phyloP scores from a whole-genome alignment of 2,329 filamentous ascomycete species.

The Pestalotiopsis sp. region DNA sequence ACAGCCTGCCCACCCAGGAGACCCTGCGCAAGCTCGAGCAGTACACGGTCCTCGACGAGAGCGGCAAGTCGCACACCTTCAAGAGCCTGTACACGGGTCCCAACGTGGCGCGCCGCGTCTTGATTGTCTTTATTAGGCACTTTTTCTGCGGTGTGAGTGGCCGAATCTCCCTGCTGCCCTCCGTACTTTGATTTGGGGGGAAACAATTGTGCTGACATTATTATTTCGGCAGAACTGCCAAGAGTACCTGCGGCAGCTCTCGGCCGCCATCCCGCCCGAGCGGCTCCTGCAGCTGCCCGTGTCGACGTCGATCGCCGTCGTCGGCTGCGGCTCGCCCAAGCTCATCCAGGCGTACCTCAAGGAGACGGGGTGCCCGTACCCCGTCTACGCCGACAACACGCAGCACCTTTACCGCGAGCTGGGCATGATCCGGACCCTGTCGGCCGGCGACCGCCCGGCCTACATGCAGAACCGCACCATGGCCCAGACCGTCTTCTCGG shows the following conservation, averaged over 20 bases:
- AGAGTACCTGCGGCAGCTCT: constrained; percentile 69
- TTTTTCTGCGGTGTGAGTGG: constrained; percentile 77
- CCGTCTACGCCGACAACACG: constrained; percentile 77
- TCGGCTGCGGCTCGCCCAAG: constrained; percentile 72
- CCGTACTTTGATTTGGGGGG: background rate
- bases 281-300: constrained; percentile 52
- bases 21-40: constrained; percentile 54
- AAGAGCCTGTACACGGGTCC: constrained; percentile 62
- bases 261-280: constrained; percentile 57
- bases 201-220: background rate
- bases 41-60: constrained; percentile 61
- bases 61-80: constrained; percentile 64
- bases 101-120: constrained; percentile 57
- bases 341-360: constrained; percentile 69
- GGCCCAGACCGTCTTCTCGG: constrained; percentile 49
- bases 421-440: constrained; percentile 68
- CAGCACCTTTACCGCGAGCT: constrained; percentile 67
- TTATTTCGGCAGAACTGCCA: constrained; percentile 63
- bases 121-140: constrained; percentile 76
- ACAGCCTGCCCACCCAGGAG: constrained; percentile 54
- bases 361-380: constrained; percentile 67
- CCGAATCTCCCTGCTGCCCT: background rate
- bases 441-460: constrained; percentile 60
- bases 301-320: constrained; percentile 66
- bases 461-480: constrained; percentile 63